Conservation (phyloP, 345 rosid species). For the Salix caprea region DNA sequence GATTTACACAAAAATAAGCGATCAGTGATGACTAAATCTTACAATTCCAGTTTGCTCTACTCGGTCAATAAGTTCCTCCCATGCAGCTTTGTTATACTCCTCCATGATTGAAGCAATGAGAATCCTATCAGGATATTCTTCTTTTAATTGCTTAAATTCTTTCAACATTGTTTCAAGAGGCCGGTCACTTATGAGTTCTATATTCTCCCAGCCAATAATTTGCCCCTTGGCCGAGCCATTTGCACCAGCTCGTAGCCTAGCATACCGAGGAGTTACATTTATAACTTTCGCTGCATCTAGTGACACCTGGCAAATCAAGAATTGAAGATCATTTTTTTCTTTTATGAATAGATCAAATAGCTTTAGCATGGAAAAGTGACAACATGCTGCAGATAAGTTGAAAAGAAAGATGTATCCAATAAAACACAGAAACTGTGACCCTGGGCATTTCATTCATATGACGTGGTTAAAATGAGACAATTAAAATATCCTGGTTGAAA, state of each 20-base stretch:
- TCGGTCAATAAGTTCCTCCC: constrained; percentile 96
- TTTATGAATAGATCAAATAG: neutral
- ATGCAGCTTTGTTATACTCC: constrained; percentile 77
- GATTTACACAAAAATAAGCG: neutral
- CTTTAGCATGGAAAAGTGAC: neutral
- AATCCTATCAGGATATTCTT: constrained; percentile 84
- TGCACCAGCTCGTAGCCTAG: constrained; percentile 60
- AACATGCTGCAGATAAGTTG: neutral
- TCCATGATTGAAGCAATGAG: constrained; percentile 98
- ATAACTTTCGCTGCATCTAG: constrained; percentile 87
- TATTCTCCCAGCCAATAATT: constrained; percentile 96
- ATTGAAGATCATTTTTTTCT: neutral
- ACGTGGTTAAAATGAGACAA: neutral
- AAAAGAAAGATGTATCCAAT: neutral
- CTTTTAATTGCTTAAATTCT: constrained; percentile 76
- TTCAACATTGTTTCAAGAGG: constrained; percentile 94
- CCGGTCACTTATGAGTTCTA: constrained; percentile 91
- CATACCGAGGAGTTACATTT: constrained; percentile 92
- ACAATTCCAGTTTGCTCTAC: constrained; percentile 96
- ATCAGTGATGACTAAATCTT: constrained; percentile 29
- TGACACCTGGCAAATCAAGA: constrained; percentile 59
- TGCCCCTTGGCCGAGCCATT: constrained; percentile 79
- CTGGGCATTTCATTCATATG: neutral
- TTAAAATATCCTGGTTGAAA: neutral
- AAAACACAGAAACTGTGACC: neutral